Conservation (phyloP, 2,329 filamentous ascomycete genomes). For the Nemania serpens region DNA sequence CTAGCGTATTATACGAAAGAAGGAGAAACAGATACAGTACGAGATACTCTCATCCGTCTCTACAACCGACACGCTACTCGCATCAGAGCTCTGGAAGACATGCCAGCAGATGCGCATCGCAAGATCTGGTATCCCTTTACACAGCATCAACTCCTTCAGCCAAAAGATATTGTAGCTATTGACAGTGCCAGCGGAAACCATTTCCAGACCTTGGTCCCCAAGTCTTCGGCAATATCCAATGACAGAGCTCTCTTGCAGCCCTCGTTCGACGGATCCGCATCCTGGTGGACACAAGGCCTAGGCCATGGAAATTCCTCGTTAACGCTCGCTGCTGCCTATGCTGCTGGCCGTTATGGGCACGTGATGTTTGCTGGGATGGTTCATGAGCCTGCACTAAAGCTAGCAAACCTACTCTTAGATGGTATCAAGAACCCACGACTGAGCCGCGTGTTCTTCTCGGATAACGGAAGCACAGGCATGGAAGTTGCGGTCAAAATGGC, state of each 20-base stretch:
- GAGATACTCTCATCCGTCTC: conserved; percentile 56
- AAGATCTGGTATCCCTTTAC: conserved; percentile 88
- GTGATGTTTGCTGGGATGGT: conserved; percentile 84
- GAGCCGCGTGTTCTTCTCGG: conserved; percentile 76
- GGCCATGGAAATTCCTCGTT: conserved; percentile 77
- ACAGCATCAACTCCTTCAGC: conserved; percentile 69
- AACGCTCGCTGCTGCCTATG: conserved; percentile 76
- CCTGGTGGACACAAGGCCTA: conserved; percentile 90
- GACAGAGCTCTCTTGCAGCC: conserved; percentile 56
- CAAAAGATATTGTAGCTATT: conserved; percentile 71
- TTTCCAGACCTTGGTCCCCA: conserved; percentile 63
- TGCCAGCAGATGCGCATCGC: conserved; percentile 64
- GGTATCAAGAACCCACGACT: conserved; percentile 67
- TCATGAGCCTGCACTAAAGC: conserved; percentile 74
- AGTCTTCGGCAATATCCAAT: background rate
- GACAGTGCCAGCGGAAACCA: conserved; percentile 81
- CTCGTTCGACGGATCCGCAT: conserved; percentile 82
- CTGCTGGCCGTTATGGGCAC: conserved; percentile 82
- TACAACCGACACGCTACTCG: conserved; percentile 58
- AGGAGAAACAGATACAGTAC: conserved; percentile 46
- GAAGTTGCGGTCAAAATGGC: conserved; percentile 89
- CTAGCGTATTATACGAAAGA: conserved; percentile 66
- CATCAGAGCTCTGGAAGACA: conserved; percentile 65
- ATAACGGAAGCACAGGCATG: conserved; percentile 82
- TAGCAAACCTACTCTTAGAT: conserved; percentile 68